Evolutionary conservation across 2,329 filamentous ascomycete species (phyloP).

Genomic region (Cryphonectria naterciae): DNA sequence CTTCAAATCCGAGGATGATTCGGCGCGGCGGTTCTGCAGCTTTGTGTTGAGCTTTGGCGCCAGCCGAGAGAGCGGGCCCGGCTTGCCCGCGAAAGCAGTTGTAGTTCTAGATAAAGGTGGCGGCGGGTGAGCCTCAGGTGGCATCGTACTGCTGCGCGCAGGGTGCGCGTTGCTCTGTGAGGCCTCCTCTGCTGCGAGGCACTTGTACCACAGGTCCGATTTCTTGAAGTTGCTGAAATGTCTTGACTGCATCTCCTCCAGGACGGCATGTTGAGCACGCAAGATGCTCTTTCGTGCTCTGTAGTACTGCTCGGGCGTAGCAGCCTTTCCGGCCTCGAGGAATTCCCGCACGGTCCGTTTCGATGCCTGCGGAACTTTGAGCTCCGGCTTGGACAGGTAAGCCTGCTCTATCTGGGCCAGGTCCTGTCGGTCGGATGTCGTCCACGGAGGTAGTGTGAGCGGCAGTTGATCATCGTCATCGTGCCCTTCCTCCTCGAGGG

Average conservation of each 20-base stretch:
- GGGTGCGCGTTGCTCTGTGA: conserved; percentile 40
- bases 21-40: conserved; percentile 43
- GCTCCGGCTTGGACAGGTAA: conserved; percentile 80
- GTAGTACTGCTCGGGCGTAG: conserved; percentile 80
- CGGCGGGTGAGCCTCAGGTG: conserved; percentile 16
- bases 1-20: conserved; percentile 54
- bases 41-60: conserved; percentile 43
- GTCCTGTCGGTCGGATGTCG: conserved; percentile 82
- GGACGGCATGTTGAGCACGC: conserved; percentile 77
- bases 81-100: conserved; percentile 40
- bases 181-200: conserved; percentile 83
- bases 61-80: conserved; percentile 48
- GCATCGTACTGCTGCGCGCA: conserved; percentile 22
- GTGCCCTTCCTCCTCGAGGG: conserved; percentile 80
- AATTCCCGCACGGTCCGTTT: conserved; percentile 76
- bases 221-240: conserved; percentile 87
- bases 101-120: conserved; percentile 22
- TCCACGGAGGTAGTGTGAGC: conserved; percentile 70
- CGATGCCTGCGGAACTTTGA: conserved; percentile 74
- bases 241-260: conserved; percentile 81
- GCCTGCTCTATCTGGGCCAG: conserved; percentile 89
- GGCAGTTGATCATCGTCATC: conserved; percentile 70
- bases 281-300: conserved; percentile 81
- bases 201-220: conserved; percentile 96
- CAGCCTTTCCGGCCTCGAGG: conserved; percentile 74